Evolutionary conservation across 306 rosid species (phyloP).

Genomic region (Pterocarpus santalinus): DNA sequence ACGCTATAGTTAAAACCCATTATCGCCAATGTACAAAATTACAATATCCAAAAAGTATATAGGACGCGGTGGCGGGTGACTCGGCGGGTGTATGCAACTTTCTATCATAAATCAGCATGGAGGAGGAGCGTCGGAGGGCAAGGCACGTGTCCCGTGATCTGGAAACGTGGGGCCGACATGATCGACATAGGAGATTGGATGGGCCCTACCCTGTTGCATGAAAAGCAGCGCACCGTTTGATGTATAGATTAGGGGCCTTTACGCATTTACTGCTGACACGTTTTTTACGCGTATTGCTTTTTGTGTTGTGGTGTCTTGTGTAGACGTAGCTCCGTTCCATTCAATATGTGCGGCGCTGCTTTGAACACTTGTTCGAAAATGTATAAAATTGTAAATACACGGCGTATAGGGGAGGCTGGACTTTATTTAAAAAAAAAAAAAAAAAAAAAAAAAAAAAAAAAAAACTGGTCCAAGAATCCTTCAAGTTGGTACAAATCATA

Average conservation of each 20-base stretch:
- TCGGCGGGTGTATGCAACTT: no score
- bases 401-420: no score
- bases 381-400: no score
- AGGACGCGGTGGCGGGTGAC: not conserved
- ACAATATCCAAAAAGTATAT: no score
- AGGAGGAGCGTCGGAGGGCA: not conserved
- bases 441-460: no score
- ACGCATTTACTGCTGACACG: not conserved
- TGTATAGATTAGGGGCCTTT: not conserved
- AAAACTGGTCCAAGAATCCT: no score
- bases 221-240: slow-evolving; percentile 11
- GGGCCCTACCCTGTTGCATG: not conserved
- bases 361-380: no score
- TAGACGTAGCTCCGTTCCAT: not conserved
- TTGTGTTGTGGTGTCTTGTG: not conserved
- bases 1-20: no score
- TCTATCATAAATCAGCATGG: not conserved
- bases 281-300: not conserved
- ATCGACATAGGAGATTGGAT: not conserved
- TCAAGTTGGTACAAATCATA: no score
- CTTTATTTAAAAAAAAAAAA: no score
- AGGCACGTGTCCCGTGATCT: not conserved
- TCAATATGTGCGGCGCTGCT: not conserved
- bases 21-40: no score
- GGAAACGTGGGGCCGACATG: slow-evolving; percentile 18